A percentile compares a stretch with the other conserved stretches of the same genome.
phyloP scores from a whole-genome alignment of 176 grass and related monocot species.

The Puya raimondii region DNA sequence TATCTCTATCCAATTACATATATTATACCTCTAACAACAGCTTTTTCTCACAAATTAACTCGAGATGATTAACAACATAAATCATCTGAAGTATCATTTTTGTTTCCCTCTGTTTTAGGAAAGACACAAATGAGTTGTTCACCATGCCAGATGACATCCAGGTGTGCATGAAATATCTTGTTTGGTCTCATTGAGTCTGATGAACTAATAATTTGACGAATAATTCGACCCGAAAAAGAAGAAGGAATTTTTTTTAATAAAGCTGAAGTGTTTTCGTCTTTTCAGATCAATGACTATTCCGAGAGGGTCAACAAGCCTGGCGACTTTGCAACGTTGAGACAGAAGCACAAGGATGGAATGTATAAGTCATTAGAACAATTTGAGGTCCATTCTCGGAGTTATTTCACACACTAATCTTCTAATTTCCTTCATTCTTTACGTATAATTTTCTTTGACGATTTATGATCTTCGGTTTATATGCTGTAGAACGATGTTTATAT shows the following conservation, averaged over 20 bases:
- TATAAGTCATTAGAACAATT: constrained; percentile 53
- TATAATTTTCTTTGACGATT: not conserved
- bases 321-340: constrained; percentile 59
- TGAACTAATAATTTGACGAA: not conserved
- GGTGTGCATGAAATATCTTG: constrained; percentile 11
- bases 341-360: constrained; percentile 67
- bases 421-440: not conserved
- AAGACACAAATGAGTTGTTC: constrained; percentile 50
- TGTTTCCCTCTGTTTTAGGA: constrained; percentile 28
- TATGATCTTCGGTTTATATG: constrained; percentile 1
- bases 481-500: constrained; percentile 50
- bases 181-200: too few species aligned
- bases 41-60: not conserved
- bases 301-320: constrained; percentile 48
- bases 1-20: not conserved
- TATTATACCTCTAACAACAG: not conserved
- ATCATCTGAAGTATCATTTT: not conserved
- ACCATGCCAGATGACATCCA: constrained; percentile 64
- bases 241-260: not conserved
- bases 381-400: constrained; percentile 23
- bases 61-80: not conserved
- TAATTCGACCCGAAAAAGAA: not conserved
- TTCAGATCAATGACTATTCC: constrained; percentile 37
- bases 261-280: not conserved
- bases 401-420: not conserved